Evolutionary conservation across 805 yeast species (phyloP).

Genomic region (Candida pini): DNA sequence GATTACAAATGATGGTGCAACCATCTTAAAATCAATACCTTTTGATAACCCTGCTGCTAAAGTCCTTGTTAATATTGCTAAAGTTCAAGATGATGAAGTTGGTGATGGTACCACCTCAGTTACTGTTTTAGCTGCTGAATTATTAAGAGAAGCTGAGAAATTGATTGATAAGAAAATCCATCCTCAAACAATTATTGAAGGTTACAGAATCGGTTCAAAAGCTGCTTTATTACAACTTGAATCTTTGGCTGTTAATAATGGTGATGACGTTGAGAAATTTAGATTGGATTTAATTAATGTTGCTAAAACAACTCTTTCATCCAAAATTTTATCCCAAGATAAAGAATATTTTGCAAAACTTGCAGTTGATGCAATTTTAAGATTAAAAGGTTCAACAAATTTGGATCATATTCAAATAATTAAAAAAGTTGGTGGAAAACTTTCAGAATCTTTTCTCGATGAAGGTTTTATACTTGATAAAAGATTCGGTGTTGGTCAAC

Average conservation of each 20-base stretch:
- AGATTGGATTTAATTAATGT: constrained; percentile 75
- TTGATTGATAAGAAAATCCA: constrained; percentile 89
- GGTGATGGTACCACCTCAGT: constrained; percentile 99
- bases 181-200: constrained; percentile 96
- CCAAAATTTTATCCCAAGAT: constrained; percentile 93
- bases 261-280: constrained; percentile 50
- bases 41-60: constrained; percentile 97
- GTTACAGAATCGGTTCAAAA: constrained; percentile 80
- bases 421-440: constrained; percentile 88
- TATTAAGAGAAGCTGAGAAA: constrained; percentile 90
- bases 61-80: constrained; percentile 87
- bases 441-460: constrained; percentile 87
- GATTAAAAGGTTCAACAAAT: constrained; percentile 82
- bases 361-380: constrained; percentile 90
- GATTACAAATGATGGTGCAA: constrained; percentile 98
- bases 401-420: constrained; percentile 90
- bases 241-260: constrained; percentile 69
- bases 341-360: constrained; percentile 81
- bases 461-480: constrained; percentile 93
- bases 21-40: constrained; percentile 89
- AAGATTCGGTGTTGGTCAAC: constrained; percentile 91
- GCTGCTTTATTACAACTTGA: constrained; percentile 84
- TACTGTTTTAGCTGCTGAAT: constrained; percentile 84
- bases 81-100: constrained; percentile 97
- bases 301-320: constrained; percentile 89